Conservation (phyloP, 2,329 filamentous ascomycete species). For the Dothidotthia symphoricarpi region DNA sequence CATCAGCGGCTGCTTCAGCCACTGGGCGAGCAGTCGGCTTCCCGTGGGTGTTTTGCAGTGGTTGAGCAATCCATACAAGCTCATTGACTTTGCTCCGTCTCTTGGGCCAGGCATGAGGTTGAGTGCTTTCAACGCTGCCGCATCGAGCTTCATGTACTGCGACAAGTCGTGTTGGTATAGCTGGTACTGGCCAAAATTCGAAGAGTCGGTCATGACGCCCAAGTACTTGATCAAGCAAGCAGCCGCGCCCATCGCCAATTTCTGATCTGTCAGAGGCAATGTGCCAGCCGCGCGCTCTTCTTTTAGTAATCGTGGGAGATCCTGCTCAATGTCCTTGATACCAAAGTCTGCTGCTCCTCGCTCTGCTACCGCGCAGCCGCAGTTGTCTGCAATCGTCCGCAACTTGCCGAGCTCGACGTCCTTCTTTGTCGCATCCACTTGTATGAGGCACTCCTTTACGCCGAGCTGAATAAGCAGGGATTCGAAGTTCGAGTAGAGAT, state of each 20-base stretch:
- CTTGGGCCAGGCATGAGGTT: conserved; percentile 96
- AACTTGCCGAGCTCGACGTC: conserved; percentile 88
- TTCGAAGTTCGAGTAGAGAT: conserved; percentile 97
- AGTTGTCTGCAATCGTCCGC: conserved; percentile 84
- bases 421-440: conserved; percentile 73
- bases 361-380: conserved; percentile 86
- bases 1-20: conserved; percentile 98
- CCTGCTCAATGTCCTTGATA: conserved; percentile 91
- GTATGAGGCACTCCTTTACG: conserved; percentile 89
- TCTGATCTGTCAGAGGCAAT: conserved; percentile 86
- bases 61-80: conserved; percentile 86
- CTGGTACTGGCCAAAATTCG: conserved; percentile 96
- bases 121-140: conserved; percentile 86
- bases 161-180: conserved; percentile 95
- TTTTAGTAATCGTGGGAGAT: conserved; percentile 80
- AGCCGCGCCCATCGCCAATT: conserved; percentile 93
- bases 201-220: conserved; percentile 81
- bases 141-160: conserved; percentile 98
- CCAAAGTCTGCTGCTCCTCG: conserved; percentile 74
- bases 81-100: conserved; percentile 97
- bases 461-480: conserved; percentile 93
- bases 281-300: conserved; percentile 76
- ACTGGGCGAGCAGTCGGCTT: conserved; percentile 85
- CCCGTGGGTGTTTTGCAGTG: conserved; percentile 97
- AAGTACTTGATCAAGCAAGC: conserved; percentile 94